phyloP scores from a whole-genome alignment of 176 grass and related monocot species.

The Oryza glaberrima region DNA sequence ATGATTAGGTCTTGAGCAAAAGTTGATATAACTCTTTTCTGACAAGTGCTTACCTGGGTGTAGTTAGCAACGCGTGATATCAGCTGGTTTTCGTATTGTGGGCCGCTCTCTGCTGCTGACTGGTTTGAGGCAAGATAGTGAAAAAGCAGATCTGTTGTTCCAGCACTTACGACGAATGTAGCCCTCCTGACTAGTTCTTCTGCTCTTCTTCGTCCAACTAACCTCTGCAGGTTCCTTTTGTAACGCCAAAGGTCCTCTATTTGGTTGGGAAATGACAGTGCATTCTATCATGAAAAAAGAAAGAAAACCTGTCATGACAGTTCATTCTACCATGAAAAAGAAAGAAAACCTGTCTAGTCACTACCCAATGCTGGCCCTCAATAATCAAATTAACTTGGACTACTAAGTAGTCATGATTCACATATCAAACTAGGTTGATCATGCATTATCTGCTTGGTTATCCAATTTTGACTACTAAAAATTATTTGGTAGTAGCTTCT shows the following conservation, averaged over 20 bases:
- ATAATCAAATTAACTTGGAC: not conserved
- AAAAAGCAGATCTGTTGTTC: conserved; percentile 58
- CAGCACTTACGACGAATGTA: conserved; percentile 60
- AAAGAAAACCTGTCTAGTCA: conserved; percentile 1
- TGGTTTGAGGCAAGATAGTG: conserved; percentile 42
- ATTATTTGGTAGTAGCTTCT: not conserved
- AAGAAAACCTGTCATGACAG: conserved; percentile 16
- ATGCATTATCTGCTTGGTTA: not conserved
- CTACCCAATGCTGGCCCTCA: not conserved
- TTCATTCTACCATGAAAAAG: conserved; percentile 43
- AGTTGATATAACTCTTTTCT: not conserved
- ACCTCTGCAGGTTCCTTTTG: conserved; percentile 45
- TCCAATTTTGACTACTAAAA: not conserved
- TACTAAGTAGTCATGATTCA: not conserved
- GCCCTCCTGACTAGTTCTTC: conserved; percentile 49
- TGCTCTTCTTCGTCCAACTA: conserved; percentile 50
- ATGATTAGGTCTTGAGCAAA: not conserved
- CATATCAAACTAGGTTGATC: not conserved
- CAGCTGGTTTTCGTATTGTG: conserved; percentile 48
- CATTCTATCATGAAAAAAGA: conserved; percentile 41
- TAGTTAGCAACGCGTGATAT: conserved; percentile 54
- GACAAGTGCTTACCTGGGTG: conserved; percentile 44
- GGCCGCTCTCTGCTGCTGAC: conserved; percentile 36
- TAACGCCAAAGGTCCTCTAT: conserved; percentile 58
- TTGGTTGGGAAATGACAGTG: conserved; percentile 60